These are phyloP conservation scores for Geotrichum fermentans DNA, from an alignment of 1,139 yeast genomes.

Conservation along the genomic window DNA sequence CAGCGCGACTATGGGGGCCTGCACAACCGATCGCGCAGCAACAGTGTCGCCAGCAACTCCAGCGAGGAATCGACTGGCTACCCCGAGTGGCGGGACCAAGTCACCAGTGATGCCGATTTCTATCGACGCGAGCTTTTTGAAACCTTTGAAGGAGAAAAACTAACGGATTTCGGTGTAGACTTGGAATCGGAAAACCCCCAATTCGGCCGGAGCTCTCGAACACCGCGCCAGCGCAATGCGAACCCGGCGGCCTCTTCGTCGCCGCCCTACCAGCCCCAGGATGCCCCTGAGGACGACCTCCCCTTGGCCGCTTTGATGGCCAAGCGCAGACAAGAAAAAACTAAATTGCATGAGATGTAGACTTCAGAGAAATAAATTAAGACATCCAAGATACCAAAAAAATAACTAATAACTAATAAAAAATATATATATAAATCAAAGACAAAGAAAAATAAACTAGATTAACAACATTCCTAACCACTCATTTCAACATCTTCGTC, in stretches of 20 bases:
- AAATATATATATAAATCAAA: conserved; percentile 7
- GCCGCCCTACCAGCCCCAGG: not conserved
- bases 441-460: not conserved
- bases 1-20: conserved; percentile 1
- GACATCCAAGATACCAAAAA: conserved; percentile 4
- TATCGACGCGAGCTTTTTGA: conserved; percentile 55
- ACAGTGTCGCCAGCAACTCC: conserved; percentile 27
- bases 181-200: conserved; percentile 49
- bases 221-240: not conserved
- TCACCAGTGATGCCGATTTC: conserved; percentile 31
- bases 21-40: conserved; percentile 19
- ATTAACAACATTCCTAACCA: not conserved
- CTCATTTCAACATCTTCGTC: conserved; percentile 34
- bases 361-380: not conserved
- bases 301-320: conserved; percentile 21
- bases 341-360: conserved; percentile 14
- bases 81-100: conserved; percentile 26
- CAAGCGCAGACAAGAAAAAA: conserved; percentile 19
- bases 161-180: conserved; percentile 87
- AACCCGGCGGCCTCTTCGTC: not conserved
- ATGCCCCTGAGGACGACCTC: conserved; percentile 18
- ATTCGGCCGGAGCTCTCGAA: not conserved
- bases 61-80: conserved; percentile 20
- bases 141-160: conserved; percentile 74
- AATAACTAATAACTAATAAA: not conserved